Evolutionary conservation across 2,329 filamentous ascomycete genomes (phyloP).

Genomic region (Epichloe sibirici): DNA sequence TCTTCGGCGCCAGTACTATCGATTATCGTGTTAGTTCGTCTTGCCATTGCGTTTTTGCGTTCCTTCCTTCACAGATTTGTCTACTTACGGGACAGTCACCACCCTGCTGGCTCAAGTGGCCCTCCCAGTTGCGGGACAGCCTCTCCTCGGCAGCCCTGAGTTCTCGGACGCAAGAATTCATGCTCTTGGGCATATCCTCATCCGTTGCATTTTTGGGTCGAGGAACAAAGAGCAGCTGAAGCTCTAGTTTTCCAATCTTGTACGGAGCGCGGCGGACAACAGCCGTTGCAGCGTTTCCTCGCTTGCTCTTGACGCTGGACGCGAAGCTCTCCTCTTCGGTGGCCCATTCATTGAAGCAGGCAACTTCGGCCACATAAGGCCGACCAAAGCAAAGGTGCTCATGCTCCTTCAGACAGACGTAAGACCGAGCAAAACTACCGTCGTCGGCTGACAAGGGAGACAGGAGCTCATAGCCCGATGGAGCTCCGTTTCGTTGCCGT

Average conservation of each 20-base stretch:
- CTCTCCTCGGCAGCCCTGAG: constrained; percentile 81
- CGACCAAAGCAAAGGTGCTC: constrained; percentile 81
- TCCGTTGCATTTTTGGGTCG: constrained; percentile 77
- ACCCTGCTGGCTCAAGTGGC: constrained; percentile 87
- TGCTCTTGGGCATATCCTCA: constrained; percentile 98
- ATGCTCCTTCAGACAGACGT: constrained; percentile 87
- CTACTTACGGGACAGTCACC: constrained; percentile 86
- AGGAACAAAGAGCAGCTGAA: constrained; percentile 90
- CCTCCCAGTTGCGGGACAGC: constrained; percentile 69
- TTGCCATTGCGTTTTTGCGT: not conserved
- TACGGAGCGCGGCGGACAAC: constrained; percentile 84
- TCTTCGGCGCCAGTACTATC: constrained; percentile 88
- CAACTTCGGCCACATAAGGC: constrained; percentile 75
- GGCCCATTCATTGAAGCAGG: constrained; percentile 98
- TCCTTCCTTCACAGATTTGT: not conserved
- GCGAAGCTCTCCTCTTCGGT: constrained; percentile 67
- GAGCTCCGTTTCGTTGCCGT: constrained; percentile 48
- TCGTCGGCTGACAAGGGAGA: constrained; percentile 80
- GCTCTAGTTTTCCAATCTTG: constrained; percentile 84
- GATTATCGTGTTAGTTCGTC: constrained; percentile 23
- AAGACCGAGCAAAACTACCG: constrained; percentile 87
- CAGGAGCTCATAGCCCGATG: constrained; percentile 74
- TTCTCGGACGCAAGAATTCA: constrained; percentile 92
- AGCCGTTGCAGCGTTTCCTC: constrained; percentile 50
- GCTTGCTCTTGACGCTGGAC: constrained; percentile 92